Percentiles rank a stretch among this genome's conserved stretches.
Evolutionary conservation across 2,329 filamentous ascomycete genomes (phyloP).

Genomic region (Fusarium kyushuense): DNA sequence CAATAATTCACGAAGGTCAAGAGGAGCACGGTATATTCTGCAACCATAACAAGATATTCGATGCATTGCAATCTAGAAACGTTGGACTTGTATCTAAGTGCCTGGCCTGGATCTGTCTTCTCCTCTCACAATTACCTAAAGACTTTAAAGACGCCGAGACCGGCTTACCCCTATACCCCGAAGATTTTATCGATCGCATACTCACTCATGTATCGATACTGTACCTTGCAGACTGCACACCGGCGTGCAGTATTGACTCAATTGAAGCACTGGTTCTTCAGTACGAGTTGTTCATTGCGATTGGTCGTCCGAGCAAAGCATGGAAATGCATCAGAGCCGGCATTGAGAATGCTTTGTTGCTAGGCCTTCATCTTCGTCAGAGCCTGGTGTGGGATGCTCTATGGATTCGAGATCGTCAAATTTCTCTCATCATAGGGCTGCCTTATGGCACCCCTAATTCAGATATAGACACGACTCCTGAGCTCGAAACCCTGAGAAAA

Average conservation of each 20-base stretch:
- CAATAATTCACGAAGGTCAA: not conserved
- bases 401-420: constrained; percentile 59
- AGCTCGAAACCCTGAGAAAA: constrained; percentile 30
- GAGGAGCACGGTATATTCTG: not conserved
- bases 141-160: constrained; percentile 46
- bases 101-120: constrained; percentile 58
- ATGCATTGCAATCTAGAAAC: not conserved
- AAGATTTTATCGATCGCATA: constrained; percentile 2
- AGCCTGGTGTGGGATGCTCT: constrained; percentile 56
- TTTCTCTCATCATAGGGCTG: constrained; percentile 27
- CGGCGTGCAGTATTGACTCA: constrained; percentile 58
- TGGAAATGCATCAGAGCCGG: constrained; percentile 65
- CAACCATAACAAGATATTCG: not conserved
- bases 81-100: constrained; percentile 48
- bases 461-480: not conserved
- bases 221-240: not conserved
- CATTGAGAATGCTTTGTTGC: constrained; percentile 64
- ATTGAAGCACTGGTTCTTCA: constrained; percentile 65
- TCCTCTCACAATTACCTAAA: constrained; percentile 56
- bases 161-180: constrained; percentile 51
- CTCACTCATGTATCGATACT: constrained; percentile 9
- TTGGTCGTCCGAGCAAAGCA: constrained; percentile 65
- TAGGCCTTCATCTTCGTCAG: constrained; percentile 58
- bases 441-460: constrained; percentile 3
- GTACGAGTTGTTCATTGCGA: constrained; percentile 65